Percentiles rank a stretch among this genome's conserved stretches.
phyloP scores from a whole-genome alignment of 208 protist genomes.

The Acanthamoeba quina region DNA sequence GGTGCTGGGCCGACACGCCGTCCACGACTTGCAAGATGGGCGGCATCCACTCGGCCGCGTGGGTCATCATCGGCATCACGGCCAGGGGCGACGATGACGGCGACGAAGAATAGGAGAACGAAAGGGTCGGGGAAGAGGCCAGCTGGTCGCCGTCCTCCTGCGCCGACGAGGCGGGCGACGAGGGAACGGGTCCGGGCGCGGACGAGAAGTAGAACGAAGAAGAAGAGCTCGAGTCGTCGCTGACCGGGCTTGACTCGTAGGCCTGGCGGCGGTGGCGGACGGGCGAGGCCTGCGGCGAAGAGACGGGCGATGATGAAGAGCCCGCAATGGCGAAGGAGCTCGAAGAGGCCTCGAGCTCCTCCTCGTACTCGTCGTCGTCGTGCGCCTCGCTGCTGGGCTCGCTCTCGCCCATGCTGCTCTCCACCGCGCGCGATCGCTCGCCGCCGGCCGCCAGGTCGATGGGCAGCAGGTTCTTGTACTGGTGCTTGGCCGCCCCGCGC shows the following conservation, averaged over 20 bases:
- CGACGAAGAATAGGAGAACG: conserved; percentile 1
- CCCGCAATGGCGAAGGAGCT: not conserved
- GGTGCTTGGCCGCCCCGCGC: conserved; percentile 63
- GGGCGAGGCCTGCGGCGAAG: not conserved
- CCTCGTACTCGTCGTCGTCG: not conserved
- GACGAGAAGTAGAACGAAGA: not conserved
- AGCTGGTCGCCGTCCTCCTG: not conserved
- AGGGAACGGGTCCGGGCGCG: not conserved
- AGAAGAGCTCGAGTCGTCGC: not conserved
- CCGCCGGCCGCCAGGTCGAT: not conserved
- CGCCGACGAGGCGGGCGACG: not conserved
- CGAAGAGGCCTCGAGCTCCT: not conserved
- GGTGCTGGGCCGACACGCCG: not conserved
- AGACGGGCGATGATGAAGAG: not conserved
- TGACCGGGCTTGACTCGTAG: not conserved
- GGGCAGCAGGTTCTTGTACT: conserved; percentile 62
- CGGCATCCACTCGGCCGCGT: not conserved
- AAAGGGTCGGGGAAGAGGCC: not conserved
- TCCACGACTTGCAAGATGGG: not conserved
- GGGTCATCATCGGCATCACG: not conserved
- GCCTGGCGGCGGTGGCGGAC: not conserved
- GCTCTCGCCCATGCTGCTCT: not conserved
- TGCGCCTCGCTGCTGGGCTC: not conserved
- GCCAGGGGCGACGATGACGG: not conserved
- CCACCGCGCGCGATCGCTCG: not conserved